These are phyloP conservation scores for Emericellopsis cladophorae DNA, from an alignment of 2,329 filamentous ascomycete genomes.

Conservation along the genomic window DNA sequence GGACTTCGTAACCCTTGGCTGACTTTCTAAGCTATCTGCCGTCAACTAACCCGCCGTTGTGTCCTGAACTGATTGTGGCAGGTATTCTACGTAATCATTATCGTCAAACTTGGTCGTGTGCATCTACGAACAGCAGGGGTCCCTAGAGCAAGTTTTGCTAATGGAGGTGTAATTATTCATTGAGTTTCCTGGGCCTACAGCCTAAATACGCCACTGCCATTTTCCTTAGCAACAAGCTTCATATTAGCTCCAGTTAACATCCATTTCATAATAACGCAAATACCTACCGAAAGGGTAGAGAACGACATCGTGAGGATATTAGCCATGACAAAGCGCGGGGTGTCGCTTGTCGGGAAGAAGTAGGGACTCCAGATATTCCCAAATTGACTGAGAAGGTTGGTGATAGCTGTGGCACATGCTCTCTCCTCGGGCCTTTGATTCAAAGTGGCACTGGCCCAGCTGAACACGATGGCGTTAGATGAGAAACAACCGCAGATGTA, in stretches of 20 bases:
- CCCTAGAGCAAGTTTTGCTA: too few relatives aligned
- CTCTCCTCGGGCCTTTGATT: constrained; percentile 12
- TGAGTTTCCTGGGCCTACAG: too few relatives aligned
- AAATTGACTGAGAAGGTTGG: constrained; percentile 9
- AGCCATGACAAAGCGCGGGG: constrained; percentile 10
- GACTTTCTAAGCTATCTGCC: too few relatives aligned
- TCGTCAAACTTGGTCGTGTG: too few relatives aligned
- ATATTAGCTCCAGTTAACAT: constrained; percentile 7
- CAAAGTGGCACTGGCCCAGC: constrained; percentile 7
- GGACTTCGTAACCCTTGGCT: too few relatives aligned
- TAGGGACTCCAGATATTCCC: constrained; percentile 14
- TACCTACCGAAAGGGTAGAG: constrained; percentile 3
- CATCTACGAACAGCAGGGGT: too few relatives aligned
- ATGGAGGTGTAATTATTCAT: too few relatives aligned
- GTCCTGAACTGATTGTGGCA: too few relatives aligned
- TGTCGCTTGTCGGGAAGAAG: constrained; percentile 11
- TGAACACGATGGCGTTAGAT: constrained; percentile 8
- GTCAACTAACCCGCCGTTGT: too few relatives aligned
- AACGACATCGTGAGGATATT: constrained; percentile 10
- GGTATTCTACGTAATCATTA: too few relatives aligned
- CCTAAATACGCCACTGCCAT: neutral
- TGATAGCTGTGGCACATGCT: constrained; percentile 10
- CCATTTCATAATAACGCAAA: constrained; percentile 3
- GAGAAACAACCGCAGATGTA: constrained; percentile 9
- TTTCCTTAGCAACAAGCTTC: constrained; percentile 4